Percentiles rank a stretch among this genome's conserved stretches.
Conservation (phyloP, 148 eudicot genomes). For the Vaccinium darrowii region DNA sequence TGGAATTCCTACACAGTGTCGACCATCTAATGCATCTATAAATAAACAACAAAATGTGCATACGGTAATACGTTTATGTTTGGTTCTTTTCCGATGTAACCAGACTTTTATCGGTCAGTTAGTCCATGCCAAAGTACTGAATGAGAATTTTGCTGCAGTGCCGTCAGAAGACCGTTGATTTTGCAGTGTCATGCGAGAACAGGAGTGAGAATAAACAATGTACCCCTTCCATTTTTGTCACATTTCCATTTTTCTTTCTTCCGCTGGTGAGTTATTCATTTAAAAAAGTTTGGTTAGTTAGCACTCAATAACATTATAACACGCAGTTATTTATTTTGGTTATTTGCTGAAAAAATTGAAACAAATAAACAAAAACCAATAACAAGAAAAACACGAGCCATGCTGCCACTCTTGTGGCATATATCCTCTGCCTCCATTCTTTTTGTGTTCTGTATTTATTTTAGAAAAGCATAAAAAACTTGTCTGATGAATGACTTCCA, state of each 20-base stretch:
- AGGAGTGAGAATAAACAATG: slow-evolving; percentile 18
- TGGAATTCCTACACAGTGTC: not conserved
- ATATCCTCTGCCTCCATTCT: too few species aligned
- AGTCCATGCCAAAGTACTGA: not conserved
- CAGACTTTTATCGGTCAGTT: not conserved
- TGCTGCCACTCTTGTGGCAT: too few species aligned
- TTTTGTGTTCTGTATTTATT: too few species aligned
- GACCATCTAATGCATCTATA: not conserved
- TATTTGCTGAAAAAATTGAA: too few species aligned
- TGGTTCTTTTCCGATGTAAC: too few species aligned
- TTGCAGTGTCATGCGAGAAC: slow-evolving; percentile 26
- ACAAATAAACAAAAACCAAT: too few species aligned
- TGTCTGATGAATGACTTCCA: too few species aligned
- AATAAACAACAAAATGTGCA: not conserved
- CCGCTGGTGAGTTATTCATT: not conserved
- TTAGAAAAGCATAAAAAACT: too few species aligned
- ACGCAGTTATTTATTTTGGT: too few species aligned
- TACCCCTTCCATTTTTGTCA: slow-evolving; percentile 22
- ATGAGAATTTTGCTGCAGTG: slow-evolving; percentile 16
- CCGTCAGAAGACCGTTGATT: slow-evolving; percentile 23
- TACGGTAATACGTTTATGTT: not conserved
- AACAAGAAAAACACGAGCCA: too few species aligned
- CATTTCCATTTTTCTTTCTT: not conserved
- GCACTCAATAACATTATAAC: too few species aligned
- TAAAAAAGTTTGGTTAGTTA: not conserved